A percentile compares a stretch with the other conserved stretches of the same genome.
phyloP scores from a whole-genome alignment of 768 basidiomycete species.

The Phlebiopsis flavidoalba region DNA sequence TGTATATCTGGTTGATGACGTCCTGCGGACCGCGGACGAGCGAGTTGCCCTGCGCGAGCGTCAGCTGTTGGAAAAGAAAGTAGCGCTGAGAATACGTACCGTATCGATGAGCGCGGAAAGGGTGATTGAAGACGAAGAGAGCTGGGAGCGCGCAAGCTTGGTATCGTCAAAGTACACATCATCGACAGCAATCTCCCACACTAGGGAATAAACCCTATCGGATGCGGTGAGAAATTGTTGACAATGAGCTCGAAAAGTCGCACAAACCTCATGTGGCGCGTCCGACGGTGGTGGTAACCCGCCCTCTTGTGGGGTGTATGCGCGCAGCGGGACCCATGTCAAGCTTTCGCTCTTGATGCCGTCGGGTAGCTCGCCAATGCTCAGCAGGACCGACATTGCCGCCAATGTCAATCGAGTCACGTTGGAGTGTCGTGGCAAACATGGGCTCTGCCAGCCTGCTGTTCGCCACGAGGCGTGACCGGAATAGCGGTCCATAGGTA shows the following conservation, averaged over 20 bases:
- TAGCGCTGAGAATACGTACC: constrained; percentile 30
- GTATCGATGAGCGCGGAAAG: constrained; percentile 71
- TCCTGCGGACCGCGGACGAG: constrained; percentile 72
- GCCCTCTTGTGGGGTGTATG: constrained; percentile 45
- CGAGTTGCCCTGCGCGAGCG: constrained; percentile 56
- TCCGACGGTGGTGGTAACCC: constrained; percentile 52
- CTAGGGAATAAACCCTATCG: constrained; percentile 25
- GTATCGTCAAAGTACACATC: constrained; percentile 68
- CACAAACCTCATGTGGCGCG: constrained; percentile 52
- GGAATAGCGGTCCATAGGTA: constrained; percentile 29
- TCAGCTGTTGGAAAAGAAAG: neutral
- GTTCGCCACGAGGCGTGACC: constrained; percentile 27
- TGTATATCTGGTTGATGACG: constrained; percentile 45
- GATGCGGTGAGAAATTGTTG: neutral
- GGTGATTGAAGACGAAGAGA: constrained; percentile 42
- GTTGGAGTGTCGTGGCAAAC: constrained; percentile 55
- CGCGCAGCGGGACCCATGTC: constrained; percentile 62
- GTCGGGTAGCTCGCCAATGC: constrained; percentile 59
- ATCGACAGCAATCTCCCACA: constrained; percentile 69
- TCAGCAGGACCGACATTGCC: constrained; percentile 63
- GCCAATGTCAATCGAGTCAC: constrained; percentile 62
- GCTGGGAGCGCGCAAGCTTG: constrained; percentile 49
- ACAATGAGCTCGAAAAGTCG: constrained; percentile 5
- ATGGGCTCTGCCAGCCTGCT: constrained; percentile 38
- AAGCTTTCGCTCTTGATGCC: constrained; percentile 43